phyloP scores from a whole-genome alignment of 2,329 filamentous ascomycete genomes.

The Madurella fahalii region DNA sequence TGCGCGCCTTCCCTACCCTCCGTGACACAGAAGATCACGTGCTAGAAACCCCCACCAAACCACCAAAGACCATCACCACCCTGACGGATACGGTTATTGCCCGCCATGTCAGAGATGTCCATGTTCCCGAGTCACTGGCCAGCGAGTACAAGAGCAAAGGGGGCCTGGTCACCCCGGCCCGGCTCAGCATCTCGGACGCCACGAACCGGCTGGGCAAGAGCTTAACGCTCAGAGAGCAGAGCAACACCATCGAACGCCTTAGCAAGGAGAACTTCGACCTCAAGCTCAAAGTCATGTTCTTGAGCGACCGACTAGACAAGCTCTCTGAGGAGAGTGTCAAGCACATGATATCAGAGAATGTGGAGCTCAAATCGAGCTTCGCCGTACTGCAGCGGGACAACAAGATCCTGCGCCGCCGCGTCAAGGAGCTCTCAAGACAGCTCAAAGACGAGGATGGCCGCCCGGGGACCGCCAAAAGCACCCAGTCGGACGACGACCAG shows the following conservation, averaged over 20 bases:
- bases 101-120: conserved; percentile 82
- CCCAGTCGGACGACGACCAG: conserved; percentile 54
- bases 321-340: conserved; percentile 94
- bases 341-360: conserved; percentile 97
- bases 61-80: conserved; percentile 46
- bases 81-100: conserved; percentile 87
- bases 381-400: conserved; percentile 88
- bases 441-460: conserved; percentile 62
- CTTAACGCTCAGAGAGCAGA: conserved; percentile 93
- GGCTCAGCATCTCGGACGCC: conserved; percentile 49
- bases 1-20: conserved; percentile 61
- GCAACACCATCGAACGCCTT: conserved; percentile 90
- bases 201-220: conserved; percentile 53
- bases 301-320: conserved; percentile 88
- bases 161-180: conserved; percentile 56
- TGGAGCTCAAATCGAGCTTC: conserved; percentile 87
- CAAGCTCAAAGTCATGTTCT: conserved; percentile 95
- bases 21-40: conserved; percentile 38
- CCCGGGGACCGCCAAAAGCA: conserved; percentile 56
- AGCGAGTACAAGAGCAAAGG: conserved; percentile 79
- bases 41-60: conserved; percentile 63
- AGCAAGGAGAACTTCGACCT: conserved; percentile 98
- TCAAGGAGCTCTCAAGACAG: conserved; percentile 83
- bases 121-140: conserved; percentile 83
- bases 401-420: conserved; percentile 71